phyloP scores from a whole-genome alignment of 805 yeast species.

The Candida gorgasii region DNA sequence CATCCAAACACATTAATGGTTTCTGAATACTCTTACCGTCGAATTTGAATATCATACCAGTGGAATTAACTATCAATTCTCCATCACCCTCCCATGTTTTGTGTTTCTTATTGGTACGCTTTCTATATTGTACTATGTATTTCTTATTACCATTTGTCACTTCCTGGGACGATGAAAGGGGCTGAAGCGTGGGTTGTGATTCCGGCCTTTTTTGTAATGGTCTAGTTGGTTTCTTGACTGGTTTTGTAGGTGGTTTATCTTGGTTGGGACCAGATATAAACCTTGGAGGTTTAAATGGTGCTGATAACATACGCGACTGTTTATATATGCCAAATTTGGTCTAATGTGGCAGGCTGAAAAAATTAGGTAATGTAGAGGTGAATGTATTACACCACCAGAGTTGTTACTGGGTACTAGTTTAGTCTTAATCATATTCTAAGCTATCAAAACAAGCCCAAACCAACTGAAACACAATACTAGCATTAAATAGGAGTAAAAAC shows the following conservation, averaged over 20 bases:
- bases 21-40: constrained; percentile 27
- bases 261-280: constrained; percentile 10
- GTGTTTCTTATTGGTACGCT: constrained; percentile 71
- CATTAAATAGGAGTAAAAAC: too few species aligned
- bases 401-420: too few species aligned
- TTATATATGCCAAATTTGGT: neutral
- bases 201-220: neutral
- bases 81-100: constrained; percentile 98
- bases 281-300: constrained; percentile 57
- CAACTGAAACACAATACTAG: too few species aligned
- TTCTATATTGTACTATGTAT: constrained; percentile 62
- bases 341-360: neutral
- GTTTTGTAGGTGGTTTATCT: neutral
- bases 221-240: neutral
- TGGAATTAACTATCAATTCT: constrained; percentile 35
- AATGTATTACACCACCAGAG: too few species aligned
- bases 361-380: neutral
- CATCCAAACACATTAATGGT: constrained; percentile 11
- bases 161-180: neutral
- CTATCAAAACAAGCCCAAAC: neutral
- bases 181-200: neutral
- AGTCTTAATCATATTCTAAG: too few species aligned
- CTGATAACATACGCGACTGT: constrained; percentile 17
- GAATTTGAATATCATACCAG: constrained; percentile 23
- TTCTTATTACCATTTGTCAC: neutral